Percentiles rank a stretch among this genome's conserved stretches.
These are phyloP conservation scores for Ballota nigra DNA, from an alignment of 257 asterid genomes.

Conservation along the genomic window DNA sequence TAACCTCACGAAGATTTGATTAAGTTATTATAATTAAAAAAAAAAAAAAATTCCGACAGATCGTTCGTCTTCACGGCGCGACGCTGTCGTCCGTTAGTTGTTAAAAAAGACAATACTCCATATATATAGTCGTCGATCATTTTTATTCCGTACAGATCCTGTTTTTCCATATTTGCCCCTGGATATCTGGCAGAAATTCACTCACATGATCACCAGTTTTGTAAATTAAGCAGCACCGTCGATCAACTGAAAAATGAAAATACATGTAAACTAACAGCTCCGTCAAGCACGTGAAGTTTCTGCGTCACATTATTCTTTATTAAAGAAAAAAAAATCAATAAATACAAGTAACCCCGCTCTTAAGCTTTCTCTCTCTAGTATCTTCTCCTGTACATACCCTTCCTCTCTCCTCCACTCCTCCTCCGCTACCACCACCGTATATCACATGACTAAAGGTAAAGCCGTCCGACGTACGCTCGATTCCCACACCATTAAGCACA, in stretches of 20 bases:
- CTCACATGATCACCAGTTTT: neutral
- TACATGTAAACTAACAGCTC: neutral
- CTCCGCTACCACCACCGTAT: slow-evolving; percentile 28
- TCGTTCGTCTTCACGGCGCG: neutral
- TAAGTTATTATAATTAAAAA: too few species aligned
- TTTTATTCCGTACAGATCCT: neutral
- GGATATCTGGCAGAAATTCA: neutral
- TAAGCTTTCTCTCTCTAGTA: slow-evolving; percentile 24
- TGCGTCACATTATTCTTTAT: neutral
- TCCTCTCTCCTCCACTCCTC: slow-evolving; percentile 30
- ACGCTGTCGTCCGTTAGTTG: slow-evolving; percentile 18
- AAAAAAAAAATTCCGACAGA: neutral
- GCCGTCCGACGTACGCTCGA: slow-evolving; percentile 70
- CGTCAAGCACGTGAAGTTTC: slow-evolving; percentile 13
- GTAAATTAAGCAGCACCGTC: slow-evolving; percentile 14
- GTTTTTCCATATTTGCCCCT: neutral
- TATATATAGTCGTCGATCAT: neutral
- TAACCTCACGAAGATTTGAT: too few species aligned
- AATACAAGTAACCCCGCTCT: slow-evolving; percentile 5
- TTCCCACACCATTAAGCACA: slow-evolving; percentile 64
- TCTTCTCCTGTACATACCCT: slow-evolving; percentile 29
- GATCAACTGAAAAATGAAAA: neutral
- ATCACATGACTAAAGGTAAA: slow-evolving; percentile 69
- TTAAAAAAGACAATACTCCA: slow-evolving; percentile 6
- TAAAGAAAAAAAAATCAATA: neutral